These are phyloP conservation scores for Penicillium bialowiezense DNA, from an alignment of 495 filamentous ascomycete genomes.

Conservation along the genomic window DNA sequence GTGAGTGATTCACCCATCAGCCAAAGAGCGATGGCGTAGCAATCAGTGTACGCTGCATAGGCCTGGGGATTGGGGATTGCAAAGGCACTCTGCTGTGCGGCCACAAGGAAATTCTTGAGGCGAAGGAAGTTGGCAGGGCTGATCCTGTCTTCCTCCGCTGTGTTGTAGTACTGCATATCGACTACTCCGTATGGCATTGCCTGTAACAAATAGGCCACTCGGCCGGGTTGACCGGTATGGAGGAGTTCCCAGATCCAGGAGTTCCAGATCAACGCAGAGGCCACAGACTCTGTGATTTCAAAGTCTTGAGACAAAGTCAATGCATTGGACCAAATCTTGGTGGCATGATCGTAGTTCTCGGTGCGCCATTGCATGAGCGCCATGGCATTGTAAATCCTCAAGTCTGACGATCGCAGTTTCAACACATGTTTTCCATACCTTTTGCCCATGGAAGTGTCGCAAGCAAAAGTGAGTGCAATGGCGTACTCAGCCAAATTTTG, in stretches of 20 bases:
- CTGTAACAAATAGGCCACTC: slow-evolving; percentile 48
- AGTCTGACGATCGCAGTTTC: slow-evolving; percentile 61
- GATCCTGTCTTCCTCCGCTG: slow-evolving; percentile 17
- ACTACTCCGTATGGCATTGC: slow-evolving; percentile 33
- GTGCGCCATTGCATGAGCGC: slow-evolving; percentile 66
- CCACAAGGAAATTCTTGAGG: slow-evolving; percentile 54
- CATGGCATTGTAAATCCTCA: slow-evolving; percentile 75
- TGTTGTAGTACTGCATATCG: slow-evolving; percentile 20
- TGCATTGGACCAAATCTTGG: slow-evolving; percentile 64
- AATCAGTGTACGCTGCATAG: slow-evolving; percentile 56
- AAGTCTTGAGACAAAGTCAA: slow-evolving; percentile 53
- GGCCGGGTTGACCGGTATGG: slow-evolving; percentile 37
- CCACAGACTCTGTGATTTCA: slow-evolving; percentile 30
- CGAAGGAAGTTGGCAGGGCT: slow-evolving; percentile 51
- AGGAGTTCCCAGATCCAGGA: slow-evolving; percentile 73
- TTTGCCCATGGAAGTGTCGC: slow-evolving; percentile 52
- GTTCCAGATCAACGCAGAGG: slow-evolving; percentile 59
- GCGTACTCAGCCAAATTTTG: slow-evolving; percentile 66
- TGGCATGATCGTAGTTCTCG: slow-evolving; percentile 51
- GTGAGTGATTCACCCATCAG: slow-evolving; percentile 39
- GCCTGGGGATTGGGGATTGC: slow-evolving; percentile 40
- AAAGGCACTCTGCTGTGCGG: slow-evolving; percentile 54
- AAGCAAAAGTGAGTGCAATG: slow-evolving; percentile 64
- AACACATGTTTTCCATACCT: slow-evolving; percentile 72
- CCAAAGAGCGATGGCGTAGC: slow-evolving; percentile 63